Evolutionary conservation across 2,329 filamentous ascomycete species (phyloP).

Genomic region (Epichloe glyceriae): DNA sequence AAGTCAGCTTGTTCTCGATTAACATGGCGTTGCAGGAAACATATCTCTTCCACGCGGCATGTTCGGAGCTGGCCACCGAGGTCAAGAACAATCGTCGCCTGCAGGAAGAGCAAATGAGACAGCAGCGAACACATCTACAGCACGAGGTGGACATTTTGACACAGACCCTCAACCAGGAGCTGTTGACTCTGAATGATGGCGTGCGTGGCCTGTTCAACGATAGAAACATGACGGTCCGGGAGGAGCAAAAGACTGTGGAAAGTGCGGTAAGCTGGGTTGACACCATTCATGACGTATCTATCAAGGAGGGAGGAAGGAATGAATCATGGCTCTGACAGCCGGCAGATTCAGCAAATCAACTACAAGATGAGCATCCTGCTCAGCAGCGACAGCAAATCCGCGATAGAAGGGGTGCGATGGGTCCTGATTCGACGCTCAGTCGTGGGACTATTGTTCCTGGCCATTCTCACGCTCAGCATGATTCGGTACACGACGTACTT

Average conservation of each 20-base stretch:
- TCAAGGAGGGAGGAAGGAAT: background rate
- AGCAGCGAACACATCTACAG: slow-evolving; percentile 74
- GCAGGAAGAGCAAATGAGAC: slow-evolving; percentile 68
- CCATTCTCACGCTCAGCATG: slow-evolving; percentile 43
- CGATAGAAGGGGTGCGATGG: slow-evolving; percentile 88
- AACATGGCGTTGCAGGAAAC: slow-evolving; percentile 41
- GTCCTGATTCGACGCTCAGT: slow-evolving; percentile 55
- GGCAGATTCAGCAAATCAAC: slow-evolving; percentile 78
- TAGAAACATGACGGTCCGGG: slow-evolving; percentile 78
- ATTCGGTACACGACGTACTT: slow-evolving; percentile 48
- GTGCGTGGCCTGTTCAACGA: slow-evolving; percentile 96
- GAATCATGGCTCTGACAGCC: background rate
- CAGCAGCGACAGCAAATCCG: slow-evolving; percentile 80
- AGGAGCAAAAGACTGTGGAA: slow-evolving; percentile 77
- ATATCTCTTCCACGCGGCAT: slow-evolving; percentile 89
- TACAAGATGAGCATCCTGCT: slow-evolving; percentile 90
- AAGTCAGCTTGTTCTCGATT: background rate
- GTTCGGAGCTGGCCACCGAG: slow-evolving; percentile 80
- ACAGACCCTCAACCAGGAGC: slow-evolving; percentile 75
- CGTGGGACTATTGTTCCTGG: slow-evolving; percentile 54
- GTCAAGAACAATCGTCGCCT: slow-evolving; percentile 64
- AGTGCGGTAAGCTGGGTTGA: slow-evolving; percentile 45
- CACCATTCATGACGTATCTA: background rate
- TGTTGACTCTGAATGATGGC: slow-evolving; percentile 70
- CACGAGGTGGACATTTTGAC: slow-evolving; percentile 90